phyloP scores from a whole-genome alignment of 2,329 filamentous ascomycete genomes.

The Corynespora cassiicola region DNA sequence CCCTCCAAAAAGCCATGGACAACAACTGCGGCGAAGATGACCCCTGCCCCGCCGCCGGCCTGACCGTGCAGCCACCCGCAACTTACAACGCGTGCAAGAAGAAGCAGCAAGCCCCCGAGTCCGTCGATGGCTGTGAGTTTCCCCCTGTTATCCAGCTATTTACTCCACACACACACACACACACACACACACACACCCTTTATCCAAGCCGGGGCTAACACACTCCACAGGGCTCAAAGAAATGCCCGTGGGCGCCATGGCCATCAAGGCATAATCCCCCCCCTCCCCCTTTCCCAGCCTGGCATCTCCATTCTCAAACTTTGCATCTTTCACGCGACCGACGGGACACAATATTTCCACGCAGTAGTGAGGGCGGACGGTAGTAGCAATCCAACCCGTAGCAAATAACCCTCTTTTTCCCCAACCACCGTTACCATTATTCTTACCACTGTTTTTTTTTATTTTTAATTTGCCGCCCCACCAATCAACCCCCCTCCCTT shows the following conservation, averaged over 20 bases:
- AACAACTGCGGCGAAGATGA: slow-evolving; percentile 46
- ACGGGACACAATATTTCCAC: too few species aligned
- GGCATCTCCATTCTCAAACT: too few species aligned
- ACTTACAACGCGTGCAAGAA: slow-evolving; percentile 40
- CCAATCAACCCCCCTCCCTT: too few species aligned
- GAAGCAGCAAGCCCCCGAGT: slow-evolving; percentile 39
- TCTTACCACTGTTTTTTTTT: too few species aligned
- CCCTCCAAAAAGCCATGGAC: slow-evolving; percentile 51
- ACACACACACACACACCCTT: too few species aligned
- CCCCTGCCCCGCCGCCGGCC: slow-evolving; percentile 37
- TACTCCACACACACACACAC: neutral
- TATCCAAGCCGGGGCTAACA: too few species aligned
- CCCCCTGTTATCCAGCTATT: neutral
- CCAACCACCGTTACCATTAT: too few species aligned
- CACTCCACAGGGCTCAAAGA: slow-evolving; percentile 31
- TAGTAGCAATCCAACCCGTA: too few species aligned
- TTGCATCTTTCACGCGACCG: too few species aligned
- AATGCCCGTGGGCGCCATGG: slow-evolving; percentile 30
- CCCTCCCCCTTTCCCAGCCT: neutral
- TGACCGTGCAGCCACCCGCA: slow-evolving; percentile 32
- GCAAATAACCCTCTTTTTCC: too few species aligned
- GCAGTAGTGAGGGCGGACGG: too few species aligned
- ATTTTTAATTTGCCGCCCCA: too few species aligned
- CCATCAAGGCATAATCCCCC: slow-evolving; percentile 29
- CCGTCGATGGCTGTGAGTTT: slow-evolving; percentile 40